Base-by-base conservation (phyloP, 257 asterid species). In the Jacaranda mimosifolia region DNA sequence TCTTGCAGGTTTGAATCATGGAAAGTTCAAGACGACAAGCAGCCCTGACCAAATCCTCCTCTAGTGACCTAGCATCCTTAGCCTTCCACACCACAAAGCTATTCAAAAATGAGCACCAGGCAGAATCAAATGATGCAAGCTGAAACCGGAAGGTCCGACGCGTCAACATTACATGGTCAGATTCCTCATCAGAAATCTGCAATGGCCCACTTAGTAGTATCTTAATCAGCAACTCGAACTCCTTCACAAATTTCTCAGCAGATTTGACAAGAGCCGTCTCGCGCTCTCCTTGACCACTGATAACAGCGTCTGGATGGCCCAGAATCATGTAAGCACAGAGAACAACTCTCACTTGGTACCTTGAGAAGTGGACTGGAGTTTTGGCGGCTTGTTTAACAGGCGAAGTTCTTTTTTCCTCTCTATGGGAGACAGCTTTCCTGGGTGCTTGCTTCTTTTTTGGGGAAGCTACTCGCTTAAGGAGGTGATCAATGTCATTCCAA, bases 11-110 rank as follows among this genome's bases (percentile, higher is more conserved):
- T 75, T 89, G 94, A 51, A 94, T 83, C 98, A 92, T 90, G 21
- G 99, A 91, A 58, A 91, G 85, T 75, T 96, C 99, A 60, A 96
- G 98, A 76, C 90, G 98, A 83, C 97, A 88, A 70, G 99, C 98
- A 81, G 97, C 98, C 84, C 89, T 90, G 63, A 93, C 95, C 84
- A 93, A 84, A 87, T 96, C 98, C 81, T 87, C 94, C 90, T 89
- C 96, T 3, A 96, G 82, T 36, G 91, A 87, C 86, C 84, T 86
- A 21, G 99, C 98, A 87, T 96, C 98, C 89, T 90, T 96, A 39
- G 86, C 91, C 85, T 96, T 96, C 99, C 99, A 96, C 59, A 87
- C 85, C 85, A 96, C 98, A 86, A 96, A 96, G 82, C 96, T 92
- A 87, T 91, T 90, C 89, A 96, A 87, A 70, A 86, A 96, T 51